A percentile compares a stretch with the other conserved stretches of the same genome.
Conservation (phyloP, 495 filamentous ascomycete genomes). For the Friedmanniomyces endolithicus region DNA sequence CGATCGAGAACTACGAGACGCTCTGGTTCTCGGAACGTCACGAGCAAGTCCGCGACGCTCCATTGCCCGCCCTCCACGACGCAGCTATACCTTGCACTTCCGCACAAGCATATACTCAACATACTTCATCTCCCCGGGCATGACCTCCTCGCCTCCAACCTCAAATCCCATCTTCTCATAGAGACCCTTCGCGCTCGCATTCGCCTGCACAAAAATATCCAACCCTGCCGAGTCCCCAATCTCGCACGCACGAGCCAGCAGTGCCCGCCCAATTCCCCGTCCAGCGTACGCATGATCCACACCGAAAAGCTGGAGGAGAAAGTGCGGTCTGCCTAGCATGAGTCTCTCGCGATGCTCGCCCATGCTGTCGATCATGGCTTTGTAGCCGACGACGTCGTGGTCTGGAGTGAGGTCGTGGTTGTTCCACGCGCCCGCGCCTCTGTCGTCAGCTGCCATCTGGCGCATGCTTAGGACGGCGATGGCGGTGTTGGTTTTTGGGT, state of each 20-base stretch:
- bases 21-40: too few species aligned
- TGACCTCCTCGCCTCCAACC: neutral
- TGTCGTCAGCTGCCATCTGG: neutral
- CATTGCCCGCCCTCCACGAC: too few species aligned
- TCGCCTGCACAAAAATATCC: slow-evolving; percentile 10
- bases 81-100: neutral
- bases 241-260: slow-evolving; percentile 5
- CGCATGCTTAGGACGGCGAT: slow-evolving; percentile 9
- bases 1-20: too few species aligned
- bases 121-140: slow-evolving; percentile 10
- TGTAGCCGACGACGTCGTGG: slow-evolving; percentile 4
- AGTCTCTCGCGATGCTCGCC: neutral
- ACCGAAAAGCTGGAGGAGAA: slow-evolving; percentile 7
- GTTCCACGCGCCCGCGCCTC: neutral
- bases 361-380: slow-evolving; percentile 11
- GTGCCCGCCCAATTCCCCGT: neutral
- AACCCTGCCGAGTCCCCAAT: slow-evolving; percentile 1
- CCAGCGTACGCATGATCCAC: slow-evolving; percentile 9
- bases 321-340: slow-evolving; percentile 6
- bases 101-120: slow-evolving; percentile 10
- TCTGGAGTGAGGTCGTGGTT: neutral
- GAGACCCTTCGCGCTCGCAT: slow-evolving; percentile 2
- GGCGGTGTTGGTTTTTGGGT: neutral
- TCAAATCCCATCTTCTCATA: slow-evolving; percentile 4
- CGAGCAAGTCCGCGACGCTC: too few species aligned